Percentiles rank a stretch among this genome's conserved stretches.
Conservation (phyloP, 805 yeast species). For the Wickerhamomyces chaumierensis region DNA sequence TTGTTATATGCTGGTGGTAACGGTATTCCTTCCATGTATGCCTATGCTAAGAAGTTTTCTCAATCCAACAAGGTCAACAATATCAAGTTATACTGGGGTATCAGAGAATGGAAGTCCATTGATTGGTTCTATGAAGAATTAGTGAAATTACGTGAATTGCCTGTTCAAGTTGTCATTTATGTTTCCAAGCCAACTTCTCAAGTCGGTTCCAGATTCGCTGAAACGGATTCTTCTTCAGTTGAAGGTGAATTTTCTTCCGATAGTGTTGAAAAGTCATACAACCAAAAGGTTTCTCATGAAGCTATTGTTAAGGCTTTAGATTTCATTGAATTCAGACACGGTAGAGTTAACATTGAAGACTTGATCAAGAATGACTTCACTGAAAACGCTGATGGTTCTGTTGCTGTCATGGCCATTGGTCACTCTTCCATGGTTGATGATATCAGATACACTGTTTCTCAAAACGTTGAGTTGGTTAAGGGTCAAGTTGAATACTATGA, state of each 20-base stretch:
- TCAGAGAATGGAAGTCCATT: conserved; percentile 41
- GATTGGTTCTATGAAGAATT: conserved; percentile 40
- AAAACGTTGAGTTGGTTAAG: conserved; percentile 18
- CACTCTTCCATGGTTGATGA: conserved; percentile 43
- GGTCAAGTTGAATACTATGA: conserved; percentile 45
- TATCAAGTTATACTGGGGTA: conserved; percentile 52
- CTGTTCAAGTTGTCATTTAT: conserved; percentile 9
- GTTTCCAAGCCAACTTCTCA: conserved; percentile 13
- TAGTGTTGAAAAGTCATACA: conserved; percentile 1
- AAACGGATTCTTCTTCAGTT: conserved; percentile 3
- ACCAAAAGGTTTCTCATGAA: neutral
- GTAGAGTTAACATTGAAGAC: conserved; percentile 33
- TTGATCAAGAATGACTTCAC: conserved; percentile 26
- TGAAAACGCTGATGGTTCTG: conserved; percentile 22
- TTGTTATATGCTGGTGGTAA: conserved; percentile 40
- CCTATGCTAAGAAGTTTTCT: conserved; percentile 24
- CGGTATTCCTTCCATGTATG: conserved; percentile 39
- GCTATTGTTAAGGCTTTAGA: conserved; percentile 5
- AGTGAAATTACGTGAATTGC: conserved; percentile 15
- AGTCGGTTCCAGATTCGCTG: conserved; percentile 3
- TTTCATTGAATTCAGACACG: conserved; percentile 28
- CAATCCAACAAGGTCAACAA: conserved; percentile 11
- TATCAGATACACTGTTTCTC: conserved; percentile 31
- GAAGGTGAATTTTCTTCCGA: conserved; percentile 3
- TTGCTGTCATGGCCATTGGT: conserved; percentile 45